Percentiles rank a stretch among this genome's conserved stretches.
Conservation (phyloP, 2,329 filamentous ascomycete species). For the Colletotrichum liriopes region DNA sequence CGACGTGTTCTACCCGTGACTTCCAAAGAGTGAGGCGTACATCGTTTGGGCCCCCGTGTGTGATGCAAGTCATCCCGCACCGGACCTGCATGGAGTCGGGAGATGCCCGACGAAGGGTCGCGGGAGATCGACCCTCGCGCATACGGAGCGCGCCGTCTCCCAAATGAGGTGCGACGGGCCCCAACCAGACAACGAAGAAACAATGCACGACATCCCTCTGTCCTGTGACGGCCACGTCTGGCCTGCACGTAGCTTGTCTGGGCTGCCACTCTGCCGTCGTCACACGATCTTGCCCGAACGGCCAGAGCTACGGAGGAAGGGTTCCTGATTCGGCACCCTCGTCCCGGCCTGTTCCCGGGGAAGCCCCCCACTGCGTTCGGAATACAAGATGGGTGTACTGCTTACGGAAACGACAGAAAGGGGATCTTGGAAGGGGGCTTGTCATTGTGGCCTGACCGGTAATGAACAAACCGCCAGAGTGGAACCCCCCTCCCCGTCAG, state of each 20-base stretch:
- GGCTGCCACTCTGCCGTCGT: conserved; percentile 12
- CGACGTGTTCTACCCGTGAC: neutral
- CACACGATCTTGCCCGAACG: neutral
- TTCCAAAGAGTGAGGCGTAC: neutral
- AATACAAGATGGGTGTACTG: too few relatives aligned
- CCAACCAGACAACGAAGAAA: conserved; percentile 11
- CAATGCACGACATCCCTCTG: conserved; percentile 20
- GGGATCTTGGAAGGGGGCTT: neutral
- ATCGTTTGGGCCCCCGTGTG: neutral
- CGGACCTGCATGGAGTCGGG: conserved; percentile 2
- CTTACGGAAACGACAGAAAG: neutral
- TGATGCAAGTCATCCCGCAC: neutral
- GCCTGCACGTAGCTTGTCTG: neutral
- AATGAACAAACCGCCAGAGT: conserved; percentile 16
- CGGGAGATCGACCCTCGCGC: conserved; percentile 25
- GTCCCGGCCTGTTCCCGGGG: too few relatives aligned
- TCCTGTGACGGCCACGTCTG: conserved; percentile 9
- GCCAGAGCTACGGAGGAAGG: too few relatives aligned
- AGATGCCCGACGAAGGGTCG: neutral
- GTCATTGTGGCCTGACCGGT: conserved; percentile 18
- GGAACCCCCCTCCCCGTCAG: conserved; percentile 6
- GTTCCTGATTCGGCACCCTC: too few relatives aligned
- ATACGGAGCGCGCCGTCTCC: too few relatives aligned
- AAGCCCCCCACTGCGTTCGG: too few relatives aligned
- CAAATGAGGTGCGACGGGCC: conserved; percentile 1